Conservation (phyloP, 371 early-diverging fungal genomes). For the Funneliformis caledonium region DNA sequence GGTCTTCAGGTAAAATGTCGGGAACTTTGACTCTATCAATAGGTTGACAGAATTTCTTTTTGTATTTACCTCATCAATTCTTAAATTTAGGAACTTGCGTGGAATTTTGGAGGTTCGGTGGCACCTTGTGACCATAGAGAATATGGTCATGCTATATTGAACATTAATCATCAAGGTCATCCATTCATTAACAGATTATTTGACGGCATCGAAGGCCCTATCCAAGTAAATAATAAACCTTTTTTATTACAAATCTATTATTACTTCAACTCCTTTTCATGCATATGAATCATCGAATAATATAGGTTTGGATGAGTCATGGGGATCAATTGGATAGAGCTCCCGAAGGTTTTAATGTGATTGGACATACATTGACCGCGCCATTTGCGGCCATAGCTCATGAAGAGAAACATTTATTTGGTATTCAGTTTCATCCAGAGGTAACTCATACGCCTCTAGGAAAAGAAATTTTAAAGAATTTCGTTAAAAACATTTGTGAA, state of each 20-base stretch:
- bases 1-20: conserved; percentile 78
- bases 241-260: conserved; percentile 41
- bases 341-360: conserved; percentile 83
- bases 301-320: conserved; percentile 96
- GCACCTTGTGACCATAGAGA: conserved; percentile 90
- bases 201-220: conserved; percentile 66
- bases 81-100: conserved; percentile 77
- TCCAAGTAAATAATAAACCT: conserved; percentile 48
- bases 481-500: conserved; percentile 86
- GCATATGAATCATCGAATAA: neutral
- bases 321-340: conserved; percentile 89
- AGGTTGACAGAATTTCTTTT: neutral
- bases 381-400: conserved; percentile 90
- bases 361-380: conserved; percentile 87
- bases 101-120: conserved; percentile 86
- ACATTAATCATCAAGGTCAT: conserved; percentile 65
- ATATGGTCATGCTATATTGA: conserved; percentile 90
- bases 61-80: neutral
- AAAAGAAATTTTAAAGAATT: conserved; percentile 83
- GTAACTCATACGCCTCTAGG: conserved; percentile 96
- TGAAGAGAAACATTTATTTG: conserved; percentile 78
- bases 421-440: conserved; percentile 98
- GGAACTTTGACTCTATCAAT: neutral
- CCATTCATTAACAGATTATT: conserved; percentile 75
- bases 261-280: neutral